Evolutionary conservation across 2,329 filamentous ascomycete species (phyloP).

Genomic region (Berkeleyomyces basicola): DNA sequence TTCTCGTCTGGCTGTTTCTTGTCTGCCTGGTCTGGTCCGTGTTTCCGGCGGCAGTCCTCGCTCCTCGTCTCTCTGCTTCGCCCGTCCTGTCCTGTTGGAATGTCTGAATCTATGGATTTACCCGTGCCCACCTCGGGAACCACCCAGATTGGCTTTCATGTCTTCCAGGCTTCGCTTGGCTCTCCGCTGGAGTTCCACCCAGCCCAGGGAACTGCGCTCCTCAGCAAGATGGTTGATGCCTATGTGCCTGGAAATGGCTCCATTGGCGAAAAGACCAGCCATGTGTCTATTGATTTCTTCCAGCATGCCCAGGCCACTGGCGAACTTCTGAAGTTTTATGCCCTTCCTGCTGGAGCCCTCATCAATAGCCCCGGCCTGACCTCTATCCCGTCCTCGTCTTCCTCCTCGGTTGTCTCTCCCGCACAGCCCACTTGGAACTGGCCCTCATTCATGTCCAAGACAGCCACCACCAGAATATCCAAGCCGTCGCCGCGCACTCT

Average conservation of each 20-base stretch:
- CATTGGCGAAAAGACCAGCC: constrained; percentile 41
- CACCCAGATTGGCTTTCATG: constrained; percentile 35
- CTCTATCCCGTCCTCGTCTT: constrained; percentile 7
- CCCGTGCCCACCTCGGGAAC: constrained; percentile 17
- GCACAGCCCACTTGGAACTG: not conserved
- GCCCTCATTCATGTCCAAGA: not conserved
- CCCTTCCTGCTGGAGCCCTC: constrained; percentile 27
- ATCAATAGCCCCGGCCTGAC: not conserved
- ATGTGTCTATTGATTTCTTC: constrained; percentile 43
- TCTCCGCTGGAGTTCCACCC: constrained; percentile 50
- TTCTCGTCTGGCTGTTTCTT: not conserved
- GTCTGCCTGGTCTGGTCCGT: not conserved
- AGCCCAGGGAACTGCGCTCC: constrained; percentile 43
- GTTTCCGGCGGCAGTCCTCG: not conserved
- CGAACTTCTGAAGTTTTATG: constrained; percentile 44
- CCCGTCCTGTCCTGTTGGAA: not conserved
- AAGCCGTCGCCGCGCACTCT: constrained; percentile 8
- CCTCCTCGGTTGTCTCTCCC: not conserved
- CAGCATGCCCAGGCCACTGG: constrained; percentile 36
- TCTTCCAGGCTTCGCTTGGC: constrained; percentile 37
- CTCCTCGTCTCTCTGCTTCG: not conserved
- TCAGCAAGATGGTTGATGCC: constrained; percentile 41
- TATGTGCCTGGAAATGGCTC: constrained; percentile 37
- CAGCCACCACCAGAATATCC: constrained; percentile 11
- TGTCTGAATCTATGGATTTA: constrained; percentile 14